Evolutionary conservation across 2,329 filamentous ascomycete species (phyloP).

Genomic region (Epichloe hybrida): DNA sequence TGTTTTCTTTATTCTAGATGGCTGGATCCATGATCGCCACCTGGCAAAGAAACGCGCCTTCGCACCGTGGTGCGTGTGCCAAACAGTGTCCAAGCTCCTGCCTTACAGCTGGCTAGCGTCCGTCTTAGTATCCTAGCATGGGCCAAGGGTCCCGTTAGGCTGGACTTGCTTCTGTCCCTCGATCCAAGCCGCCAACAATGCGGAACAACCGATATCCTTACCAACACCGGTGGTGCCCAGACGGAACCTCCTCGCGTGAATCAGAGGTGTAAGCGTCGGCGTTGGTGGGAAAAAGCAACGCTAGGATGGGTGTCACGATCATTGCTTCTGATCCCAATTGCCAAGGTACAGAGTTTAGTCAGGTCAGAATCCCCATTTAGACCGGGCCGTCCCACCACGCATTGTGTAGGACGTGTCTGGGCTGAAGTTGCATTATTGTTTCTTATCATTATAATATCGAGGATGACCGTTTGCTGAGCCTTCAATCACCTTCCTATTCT

Average conservation of each 20-base stretch:
- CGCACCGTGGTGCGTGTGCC: background rate
- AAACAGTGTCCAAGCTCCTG: background rate
- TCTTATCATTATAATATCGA: background rate
- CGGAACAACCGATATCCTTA: background rate
- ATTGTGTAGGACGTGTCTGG: background rate
- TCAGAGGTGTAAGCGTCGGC: slow-evolving; percentile 6
- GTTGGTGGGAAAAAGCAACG: slow-evolving; percentile 9
- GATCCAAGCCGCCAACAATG: background rate
- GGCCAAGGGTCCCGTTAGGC: background rate
- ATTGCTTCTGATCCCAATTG: background rate
- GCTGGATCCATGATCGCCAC: background rate
- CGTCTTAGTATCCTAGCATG: background rate
- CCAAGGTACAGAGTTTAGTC: background rate
- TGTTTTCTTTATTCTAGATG: background rate
- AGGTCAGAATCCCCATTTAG: slow-evolving; percentile 1
- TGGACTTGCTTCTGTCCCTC: background rate
- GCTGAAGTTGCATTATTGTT: background rate
- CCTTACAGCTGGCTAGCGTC: background rate
- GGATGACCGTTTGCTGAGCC: background rate
- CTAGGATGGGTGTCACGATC: background rate
- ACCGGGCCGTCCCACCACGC: background rate
- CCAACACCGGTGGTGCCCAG: background rate
- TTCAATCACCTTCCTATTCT: background rate
- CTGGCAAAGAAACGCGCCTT: background rate
- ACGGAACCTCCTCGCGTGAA: slow-evolving; percentile 2